Percentiles rank a stretch among this genome's conserved stretches.
phyloP scores from a whole-genome alignment of 257 asterid species.

The Penstemon barbatus region DNA sequence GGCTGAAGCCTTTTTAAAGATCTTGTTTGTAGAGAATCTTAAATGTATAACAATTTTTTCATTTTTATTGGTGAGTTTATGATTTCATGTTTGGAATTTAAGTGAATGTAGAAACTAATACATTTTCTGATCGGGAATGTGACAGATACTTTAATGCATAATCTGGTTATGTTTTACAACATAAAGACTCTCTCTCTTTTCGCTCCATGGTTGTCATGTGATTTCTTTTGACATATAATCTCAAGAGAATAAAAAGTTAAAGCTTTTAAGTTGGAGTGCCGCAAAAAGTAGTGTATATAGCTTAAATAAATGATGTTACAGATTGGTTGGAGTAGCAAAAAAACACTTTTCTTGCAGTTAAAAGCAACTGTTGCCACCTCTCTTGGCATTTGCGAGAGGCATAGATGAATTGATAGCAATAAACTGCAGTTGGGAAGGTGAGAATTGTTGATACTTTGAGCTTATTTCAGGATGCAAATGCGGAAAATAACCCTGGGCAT shows the following conservation, averaged over 20 bases:
- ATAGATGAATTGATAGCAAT: constrained; percentile 27
- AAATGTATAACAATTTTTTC: background rate
- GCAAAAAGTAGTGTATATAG: no score
- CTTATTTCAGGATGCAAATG: constrained; percentile 46
- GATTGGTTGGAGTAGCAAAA: constrained; percentile 17
- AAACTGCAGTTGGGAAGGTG: constrained; percentile 44
- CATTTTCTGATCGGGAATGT: no score
- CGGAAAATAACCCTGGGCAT: constrained; percentile 45
- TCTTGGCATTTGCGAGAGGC: background rate
- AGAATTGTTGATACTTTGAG: constrained; percentile 40
- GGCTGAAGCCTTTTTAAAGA: background rate
- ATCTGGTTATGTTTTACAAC: no score
- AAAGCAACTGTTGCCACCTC: background rate
- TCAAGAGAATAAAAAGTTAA: no score
- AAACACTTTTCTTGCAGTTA: constrained; percentile 13
- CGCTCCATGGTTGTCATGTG: no score
- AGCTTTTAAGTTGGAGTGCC: no score
- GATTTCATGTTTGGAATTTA: background rate
- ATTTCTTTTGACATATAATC: no score
- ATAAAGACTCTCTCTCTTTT: no score
- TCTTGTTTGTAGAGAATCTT: constrained; percentile 26
- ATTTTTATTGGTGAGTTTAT: constrained; percentile 7
- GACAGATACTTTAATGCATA: no score
- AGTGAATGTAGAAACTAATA: background rate
- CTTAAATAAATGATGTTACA: background rate